These are phyloP conservation scores for Colletotrichum truncatum DNA, from an alignment of 2,329 filamentous ascomycete species.

Conservation along the genomic window DNA sequence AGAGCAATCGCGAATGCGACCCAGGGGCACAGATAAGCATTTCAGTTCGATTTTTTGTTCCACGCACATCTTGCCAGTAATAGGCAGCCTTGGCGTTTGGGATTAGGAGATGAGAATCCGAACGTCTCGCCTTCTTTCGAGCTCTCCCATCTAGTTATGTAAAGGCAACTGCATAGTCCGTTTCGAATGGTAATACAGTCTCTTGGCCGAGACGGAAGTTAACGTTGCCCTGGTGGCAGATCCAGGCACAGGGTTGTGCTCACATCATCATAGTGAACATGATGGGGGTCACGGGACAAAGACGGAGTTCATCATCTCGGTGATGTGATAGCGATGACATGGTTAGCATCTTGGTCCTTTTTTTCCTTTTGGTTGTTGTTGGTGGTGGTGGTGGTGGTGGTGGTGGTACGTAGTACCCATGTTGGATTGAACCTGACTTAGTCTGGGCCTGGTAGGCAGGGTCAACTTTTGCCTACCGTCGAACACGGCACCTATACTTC, in stretches of 20 bases:
- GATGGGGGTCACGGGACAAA: constrained; percentile 14
- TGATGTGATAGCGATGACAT: constrained; percentile 16
- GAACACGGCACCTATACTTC: neutral
- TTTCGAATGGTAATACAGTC: too few relatives aligned
- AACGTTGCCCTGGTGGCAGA: neutral
- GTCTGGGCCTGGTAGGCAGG: neutral
- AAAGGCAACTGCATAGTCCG: too few relatives aligned
- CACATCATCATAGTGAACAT: constrained; percentile 1
- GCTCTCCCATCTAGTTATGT: too few relatives aligned
- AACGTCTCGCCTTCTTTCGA: neutral
- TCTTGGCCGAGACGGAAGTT: neutral
- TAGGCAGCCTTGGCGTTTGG: neutral
- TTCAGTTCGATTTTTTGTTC: neutral
- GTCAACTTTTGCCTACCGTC: neutral
- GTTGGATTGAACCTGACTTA: constrained; percentile 9
- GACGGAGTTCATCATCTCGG: neutral
- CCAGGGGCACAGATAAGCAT: neutral
- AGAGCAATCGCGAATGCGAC: constrained; percentile 23
- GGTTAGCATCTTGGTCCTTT: too few relatives aligned
- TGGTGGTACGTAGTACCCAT: neutral
- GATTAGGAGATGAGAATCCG: neutral
- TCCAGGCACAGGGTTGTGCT: constrained; percentile 13
- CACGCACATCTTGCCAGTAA: neutral
- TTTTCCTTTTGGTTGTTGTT: too few relatives aligned
- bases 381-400: neutral